phyloP scores from a whole-genome alignment of 768 basidiomycete genomes.

The Russula vinacea region DNA sequence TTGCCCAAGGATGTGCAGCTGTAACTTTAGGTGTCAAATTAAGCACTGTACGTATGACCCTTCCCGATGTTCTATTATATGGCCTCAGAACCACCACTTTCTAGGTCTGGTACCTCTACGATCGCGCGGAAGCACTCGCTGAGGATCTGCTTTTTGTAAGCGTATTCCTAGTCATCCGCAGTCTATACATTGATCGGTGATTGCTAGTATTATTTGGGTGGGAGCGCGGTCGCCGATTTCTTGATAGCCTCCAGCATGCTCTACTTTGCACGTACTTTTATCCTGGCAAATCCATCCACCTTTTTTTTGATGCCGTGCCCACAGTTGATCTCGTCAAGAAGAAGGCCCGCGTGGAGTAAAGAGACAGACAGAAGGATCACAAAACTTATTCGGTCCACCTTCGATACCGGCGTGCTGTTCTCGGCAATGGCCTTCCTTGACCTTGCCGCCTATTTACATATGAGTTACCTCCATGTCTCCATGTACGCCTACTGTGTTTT shows the following conservation, averaged over 20 bases:
- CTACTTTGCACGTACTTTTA: constrained; percentile 11
- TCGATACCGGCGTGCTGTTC: constrained; percentile 13
- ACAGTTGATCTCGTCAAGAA: constrained; percentile 5
- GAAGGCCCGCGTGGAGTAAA: neutral
- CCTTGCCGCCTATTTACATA: neutral
- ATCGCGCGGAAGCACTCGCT: neutral
- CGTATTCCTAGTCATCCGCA: neutral
- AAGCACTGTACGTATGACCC: neutral
- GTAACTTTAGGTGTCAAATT: neutral
- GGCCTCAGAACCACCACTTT: neutral
- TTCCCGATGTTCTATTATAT: neutral
- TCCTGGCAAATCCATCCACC: neutral
- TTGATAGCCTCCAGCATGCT: constrained; percentile 12
- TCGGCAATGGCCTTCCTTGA: neutral
- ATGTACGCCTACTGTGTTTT: neutral
- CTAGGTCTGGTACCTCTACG: neutral
- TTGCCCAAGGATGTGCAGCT: neutral
- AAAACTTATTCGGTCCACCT: constrained; percentile 4
- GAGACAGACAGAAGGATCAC: neutral
- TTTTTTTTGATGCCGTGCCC: neutral
- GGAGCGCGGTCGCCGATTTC: neutral
- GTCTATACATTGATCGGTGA: neutral
- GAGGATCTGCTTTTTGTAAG: neutral
- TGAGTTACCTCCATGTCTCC: neutral
- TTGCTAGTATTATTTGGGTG: neutral